These are phyloP conservation scores for Xenosphaeropsis pyriputrescens DNA, from an alignment of 2,329 filamentous ascomycete species.

Conservation along the genomic window DNA sequence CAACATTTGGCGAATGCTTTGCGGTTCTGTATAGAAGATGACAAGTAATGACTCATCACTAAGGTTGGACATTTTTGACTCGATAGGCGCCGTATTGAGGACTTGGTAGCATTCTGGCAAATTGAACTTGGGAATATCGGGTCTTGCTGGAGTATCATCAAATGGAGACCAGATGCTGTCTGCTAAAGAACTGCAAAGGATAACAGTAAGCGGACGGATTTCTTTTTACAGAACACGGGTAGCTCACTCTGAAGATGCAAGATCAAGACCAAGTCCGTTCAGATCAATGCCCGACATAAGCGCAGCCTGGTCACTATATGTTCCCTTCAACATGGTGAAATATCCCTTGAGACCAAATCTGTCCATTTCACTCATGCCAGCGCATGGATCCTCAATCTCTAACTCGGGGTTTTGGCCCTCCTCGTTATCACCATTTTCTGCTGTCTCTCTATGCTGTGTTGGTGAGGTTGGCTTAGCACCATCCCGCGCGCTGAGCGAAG, in stretches of 20 bases:
- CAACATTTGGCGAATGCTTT: constrained; percentile 46
- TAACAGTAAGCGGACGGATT: no score
- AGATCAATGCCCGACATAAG: constrained; percentile 46
- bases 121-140: constrained; percentile 38
- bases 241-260: constrained; percentile 40
- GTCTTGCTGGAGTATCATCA: constrained; percentile 42
- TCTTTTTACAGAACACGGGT: no score
- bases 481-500: no score
- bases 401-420: constrained; percentile 10
- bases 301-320: constrained; percentile 46
- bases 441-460: no score
- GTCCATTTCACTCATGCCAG: constrained; percentile 45
- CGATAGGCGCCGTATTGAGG: constrained; percentile 48
- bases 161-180: constrained; percentile 46
- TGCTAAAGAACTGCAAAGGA: constrained; percentile 25
- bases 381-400: constrained; percentile 39
- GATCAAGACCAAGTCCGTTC: constrained; percentile 38
- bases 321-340: constrained; percentile 43
- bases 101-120: constrained; percentile 54
- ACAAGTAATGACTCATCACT: constrained; percentile 56
- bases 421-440: neutral
- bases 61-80: constrained; percentile 50
- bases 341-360: constrained; percentile 53
- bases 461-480: no score
- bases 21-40: constrained; percentile 55